phyloP scores from a whole-genome alignment of 2,329 filamentous ascomycete species.

The Fragosphaeria purpurea region DNA sequence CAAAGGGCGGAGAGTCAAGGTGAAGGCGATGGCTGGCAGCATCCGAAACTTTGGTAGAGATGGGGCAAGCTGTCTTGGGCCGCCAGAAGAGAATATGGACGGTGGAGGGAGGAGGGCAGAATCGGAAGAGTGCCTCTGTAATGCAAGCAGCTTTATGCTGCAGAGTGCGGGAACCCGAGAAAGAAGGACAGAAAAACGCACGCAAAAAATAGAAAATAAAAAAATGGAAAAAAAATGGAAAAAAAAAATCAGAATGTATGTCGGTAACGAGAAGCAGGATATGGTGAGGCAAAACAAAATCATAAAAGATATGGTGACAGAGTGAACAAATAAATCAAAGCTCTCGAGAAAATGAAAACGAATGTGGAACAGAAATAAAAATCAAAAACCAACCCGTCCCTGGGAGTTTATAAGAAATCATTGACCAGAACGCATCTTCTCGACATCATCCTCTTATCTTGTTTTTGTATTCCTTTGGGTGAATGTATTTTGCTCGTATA shows the following conservation, averaged over 20 bases:
- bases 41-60: too few relatives aligned
- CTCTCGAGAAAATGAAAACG: too few relatives aligned
- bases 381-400: too few relatives aligned
- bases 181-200: background rate
- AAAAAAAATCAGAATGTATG: background rate
- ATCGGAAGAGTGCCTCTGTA: background rate
- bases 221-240: background rate
- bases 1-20: background rate
- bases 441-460: too few relatives aligned
- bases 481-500: too few relatives aligned
- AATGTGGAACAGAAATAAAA: too few relatives aligned
- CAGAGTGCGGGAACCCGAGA: conserved; percentile 2
- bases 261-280: background rate
- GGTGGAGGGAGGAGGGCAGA: background rate
- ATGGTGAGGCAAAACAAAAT: background rate
- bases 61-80: background rate
- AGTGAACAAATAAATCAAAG: too few relatives aligned
- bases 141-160: background rate
- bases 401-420: too few relatives aligned
- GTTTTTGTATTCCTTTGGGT: too few relatives aligned
- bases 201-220: background rate
- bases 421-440: too few relatives aligned
- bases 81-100: background rate
- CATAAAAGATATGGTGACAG: background rate
- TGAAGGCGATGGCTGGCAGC: background rate